Evolutionary conservation across 805 yeast species (phyloP), one percentile per base, ranked within the genome.

Genomic region (Tetrapisispora fleetii): DNA sequence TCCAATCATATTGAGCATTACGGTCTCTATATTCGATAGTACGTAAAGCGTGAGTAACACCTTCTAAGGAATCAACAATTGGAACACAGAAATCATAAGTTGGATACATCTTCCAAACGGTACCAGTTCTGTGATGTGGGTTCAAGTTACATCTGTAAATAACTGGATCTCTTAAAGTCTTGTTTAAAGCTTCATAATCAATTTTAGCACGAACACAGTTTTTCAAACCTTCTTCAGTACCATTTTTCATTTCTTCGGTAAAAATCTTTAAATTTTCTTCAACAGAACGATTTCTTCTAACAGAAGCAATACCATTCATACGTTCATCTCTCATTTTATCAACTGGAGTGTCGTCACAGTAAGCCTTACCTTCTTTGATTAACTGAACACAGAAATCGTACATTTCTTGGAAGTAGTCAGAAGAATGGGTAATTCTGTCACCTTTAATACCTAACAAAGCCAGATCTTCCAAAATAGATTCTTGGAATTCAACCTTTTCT

Each of bases 51-150:
- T 93, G 99, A 40, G 99, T 93, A 43, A 93, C 95, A 60, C 99
- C 99, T 73, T 93, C 99, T 43, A 88, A 59, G 22, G 98, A 75
- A 69, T 93, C 99, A 48, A 93, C 97, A 46, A 91, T 79, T 52
- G 99, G 99, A 54, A 85, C 95, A 78, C 98, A 93, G 85, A 93
- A 93, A 71, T 93, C 99, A 71, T 93, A 93, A 39, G 96, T 89
- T 65, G 99, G 99, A 74, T 93, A 93, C 69, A 91, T 79, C 71
- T 93, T 93, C 99, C 99, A 93, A 46, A 74, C 59, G 39, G 82
- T 63, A 48, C 97, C 97, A 39, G 98, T 93, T 73, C 96, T 84
- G 71, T 91, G 99, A 66, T 93, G 99, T 46, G 99, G 98, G 54
- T 95, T 90, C 65, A 89, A 72, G 77, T 93, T 93, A 72, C 95